phyloP scores from a whole-genome alignment of 2,329 filamentous ascomycete species.

The Nakataea oryzae region DNA sequence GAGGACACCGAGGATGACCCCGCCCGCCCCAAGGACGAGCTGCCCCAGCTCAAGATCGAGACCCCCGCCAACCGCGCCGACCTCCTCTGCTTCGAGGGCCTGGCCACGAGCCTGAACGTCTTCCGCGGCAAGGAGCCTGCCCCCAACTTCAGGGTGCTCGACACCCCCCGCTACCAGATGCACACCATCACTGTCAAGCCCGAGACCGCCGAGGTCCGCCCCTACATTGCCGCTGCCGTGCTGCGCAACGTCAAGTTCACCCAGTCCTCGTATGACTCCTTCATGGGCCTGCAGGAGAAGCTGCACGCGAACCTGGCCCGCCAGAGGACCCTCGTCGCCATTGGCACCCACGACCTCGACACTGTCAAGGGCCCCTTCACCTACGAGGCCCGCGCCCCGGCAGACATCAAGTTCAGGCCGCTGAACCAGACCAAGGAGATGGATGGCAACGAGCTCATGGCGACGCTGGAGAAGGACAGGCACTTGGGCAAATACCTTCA shows the following conservation, averaged over 20 bases:
- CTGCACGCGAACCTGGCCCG: slow-evolving; percentile 92
- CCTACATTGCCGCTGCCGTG: slow-evolving; percentile 81
- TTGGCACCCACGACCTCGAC: slow-evolving; percentile 94
- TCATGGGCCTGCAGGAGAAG: slow-evolving; percentile 97
- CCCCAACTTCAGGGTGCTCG: slow-evolving; percentile 69
- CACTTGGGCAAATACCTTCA: slow-evolving; percentile 51
- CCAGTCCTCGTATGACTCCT: slow-evolving; percentile 84
- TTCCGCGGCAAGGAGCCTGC: slow-evolving; percentile 69
- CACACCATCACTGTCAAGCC: slow-evolving; percentile 73
- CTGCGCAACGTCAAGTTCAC: slow-evolving; percentile 87
- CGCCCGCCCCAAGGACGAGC: slow-evolving; percentile 70
- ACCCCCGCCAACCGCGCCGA: slow-evolving; percentile 84
- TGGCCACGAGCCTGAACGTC: slow-evolving; percentile 90
- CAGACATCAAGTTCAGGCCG: slow-evolving; percentile 82
- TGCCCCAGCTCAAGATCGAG: slow-evolving; percentile 93
- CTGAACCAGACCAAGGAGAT: slow-evolving; percentile 87
- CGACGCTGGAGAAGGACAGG: slow-evolving; percentile 2
- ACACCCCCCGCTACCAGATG: slow-evolving; percentile 62
- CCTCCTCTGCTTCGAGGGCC: slow-evolving; percentile 96
- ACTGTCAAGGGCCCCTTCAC: slow-evolving; percentile 91
- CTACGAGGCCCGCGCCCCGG: slow-evolving; percentile 86
- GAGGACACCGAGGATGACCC: slow-evolving; percentile 73
- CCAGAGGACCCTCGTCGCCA: slow-evolving; percentile 87
- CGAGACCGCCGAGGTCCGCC: slow-evolving; percentile 67
- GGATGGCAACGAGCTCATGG: slow-evolving; percentile 80